Conservation (phyloP, 176 grass and related monocot species). For the Luzula sylvatica region DNA sequence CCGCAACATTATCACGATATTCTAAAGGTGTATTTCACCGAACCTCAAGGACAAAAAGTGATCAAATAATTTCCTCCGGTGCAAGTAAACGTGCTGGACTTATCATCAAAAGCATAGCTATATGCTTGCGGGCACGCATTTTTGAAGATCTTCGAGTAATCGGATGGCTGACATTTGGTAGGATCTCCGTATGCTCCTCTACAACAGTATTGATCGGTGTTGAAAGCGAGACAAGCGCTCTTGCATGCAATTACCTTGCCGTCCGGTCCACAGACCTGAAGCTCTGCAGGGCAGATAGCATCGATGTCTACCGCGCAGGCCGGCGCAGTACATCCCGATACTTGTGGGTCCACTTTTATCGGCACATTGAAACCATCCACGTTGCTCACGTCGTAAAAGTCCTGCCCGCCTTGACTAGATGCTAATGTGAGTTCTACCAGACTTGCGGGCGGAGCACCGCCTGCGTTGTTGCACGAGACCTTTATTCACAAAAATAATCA, state of each 20-base stretch:
- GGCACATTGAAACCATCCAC: constrained; percentile 63
- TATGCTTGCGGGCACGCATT: constrained; percentile 79
- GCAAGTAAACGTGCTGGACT: constrained; percentile 88
- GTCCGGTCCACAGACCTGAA: constrained; percentile 42
- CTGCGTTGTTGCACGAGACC: constrained; percentile 25
- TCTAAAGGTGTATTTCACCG: no score
- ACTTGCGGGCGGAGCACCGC: constrained; percentile 19
- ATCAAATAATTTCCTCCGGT: constrained; percentile 62
- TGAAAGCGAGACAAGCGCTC: constrained; percentile 44
- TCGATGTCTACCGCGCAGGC: not conserved
- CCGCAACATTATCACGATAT: no score
- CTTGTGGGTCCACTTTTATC: constrained; percentile 15
- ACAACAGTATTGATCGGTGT: constrained; percentile 77
- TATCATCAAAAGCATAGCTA: constrained; percentile 92
- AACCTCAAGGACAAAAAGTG: constrained; percentile 45
- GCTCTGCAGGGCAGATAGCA: constrained; percentile 52
- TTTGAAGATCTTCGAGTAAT: constrained; percentile 81
- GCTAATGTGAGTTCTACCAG: constrained; percentile 46
- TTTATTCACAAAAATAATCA: no score
- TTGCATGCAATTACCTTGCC: constrained; percentile 45
- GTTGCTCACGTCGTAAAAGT: constrained; percentile 55
- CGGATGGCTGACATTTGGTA: constrained; percentile 41
- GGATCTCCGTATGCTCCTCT: constrained; percentile 57
- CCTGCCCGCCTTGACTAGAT: constrained; percentile 13
- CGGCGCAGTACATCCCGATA: not conserved